Evolutionary conservation across 1,284 basidiomycete genomes (phyloP).

Genomic region (Leccinum laetum): DNA sequence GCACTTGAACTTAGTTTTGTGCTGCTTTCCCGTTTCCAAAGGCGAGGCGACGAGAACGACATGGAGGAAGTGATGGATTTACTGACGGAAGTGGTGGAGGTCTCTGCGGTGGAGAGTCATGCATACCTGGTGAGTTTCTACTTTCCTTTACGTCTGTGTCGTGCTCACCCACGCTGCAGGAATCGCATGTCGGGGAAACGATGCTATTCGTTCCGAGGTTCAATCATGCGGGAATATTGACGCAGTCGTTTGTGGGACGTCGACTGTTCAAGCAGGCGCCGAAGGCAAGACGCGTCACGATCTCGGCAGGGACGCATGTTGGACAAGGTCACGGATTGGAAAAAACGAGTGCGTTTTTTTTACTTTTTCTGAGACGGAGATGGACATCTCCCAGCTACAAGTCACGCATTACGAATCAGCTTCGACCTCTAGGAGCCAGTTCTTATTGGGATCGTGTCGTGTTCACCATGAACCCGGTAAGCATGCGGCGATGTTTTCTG

Average conservation of each 20-base stretch:
- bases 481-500: too few species aligned
- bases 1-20: not conserved
- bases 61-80: not conserved
- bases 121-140: too few species aligned
- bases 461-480: too few species aligned
- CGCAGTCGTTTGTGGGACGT: too few species aligned
- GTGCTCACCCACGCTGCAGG: too few species aligned
- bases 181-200: too few species aligned
- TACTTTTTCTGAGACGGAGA: conserved; percentile 28
- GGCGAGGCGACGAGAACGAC: not conserved
- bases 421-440: conserved; percentile 73
- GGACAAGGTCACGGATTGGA: conserved; percentile 61
- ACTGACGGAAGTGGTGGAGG: not conserved
- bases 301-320: too few species aligned
- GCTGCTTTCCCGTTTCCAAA: not conserved
- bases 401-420: conserved; percentile 39
- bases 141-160: too few species aligned
- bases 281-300: too few species aligned
- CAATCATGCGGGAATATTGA: too few species aligned
- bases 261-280: too few species aligned
- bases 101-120: not conserved
- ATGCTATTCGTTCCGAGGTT: too few species aligned
- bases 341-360: conserved; percentile 46
- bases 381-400: conserved; percentile 68
- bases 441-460: conserved; percentile 29